Evolutionary conservation across 352 stramenopile genomes (phyloP), one percentile per base, ranked within the genome.

Genomic region (Globisporangium sylvaticum): DNA sequence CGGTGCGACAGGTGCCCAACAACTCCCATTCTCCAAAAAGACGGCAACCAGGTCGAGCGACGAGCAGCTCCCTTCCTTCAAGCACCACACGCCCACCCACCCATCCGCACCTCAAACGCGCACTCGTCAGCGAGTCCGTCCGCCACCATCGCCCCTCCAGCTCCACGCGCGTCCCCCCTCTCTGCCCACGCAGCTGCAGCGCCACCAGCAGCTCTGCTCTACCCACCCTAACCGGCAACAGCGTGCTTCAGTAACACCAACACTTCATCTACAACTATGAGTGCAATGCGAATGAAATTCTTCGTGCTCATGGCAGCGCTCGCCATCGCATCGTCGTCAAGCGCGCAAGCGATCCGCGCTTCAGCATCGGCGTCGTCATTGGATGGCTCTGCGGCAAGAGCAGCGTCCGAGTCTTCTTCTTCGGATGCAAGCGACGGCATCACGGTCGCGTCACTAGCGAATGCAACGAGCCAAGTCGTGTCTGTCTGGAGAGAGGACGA

Each of bases 401-500:
- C 18, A 50, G 18, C 42, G 6, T 64, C 58, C 37, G 15, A 44
- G 8, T 44, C 18, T 6, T 52, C 58, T 5, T 48, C 46, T 2
- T 27, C 42, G 6, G 24, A 8, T 18, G 14, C 22, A 27, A 22
- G 4, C 32, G n/a, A n/a, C 1, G 52, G 50, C 42, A 22, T 65
- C 44, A 31, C 18, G 5, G 1, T 58, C 34, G 20, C 64, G 2
- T 12, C 44, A 1, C 58, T 31, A 15, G 20, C 46, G 14, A 63
- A 68, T 18, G n/a, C 48, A 22, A 61, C 48, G 18, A 39, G 24
- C 24, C 42, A 32, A 6, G 22, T 50, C 9, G 32, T n/a, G 12
- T 69, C 66, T 9, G 50, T 71, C 7, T 71, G 61, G 58, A 24
- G 25, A 12, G n/a, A 52, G 8, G 53, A 64, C 56, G 61, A 71